Percentiles rank a stretch among this genome's conserved stretches.
Conservation (phyloP, 331 rosid genomes). For the Quercus lobata region DNA sequence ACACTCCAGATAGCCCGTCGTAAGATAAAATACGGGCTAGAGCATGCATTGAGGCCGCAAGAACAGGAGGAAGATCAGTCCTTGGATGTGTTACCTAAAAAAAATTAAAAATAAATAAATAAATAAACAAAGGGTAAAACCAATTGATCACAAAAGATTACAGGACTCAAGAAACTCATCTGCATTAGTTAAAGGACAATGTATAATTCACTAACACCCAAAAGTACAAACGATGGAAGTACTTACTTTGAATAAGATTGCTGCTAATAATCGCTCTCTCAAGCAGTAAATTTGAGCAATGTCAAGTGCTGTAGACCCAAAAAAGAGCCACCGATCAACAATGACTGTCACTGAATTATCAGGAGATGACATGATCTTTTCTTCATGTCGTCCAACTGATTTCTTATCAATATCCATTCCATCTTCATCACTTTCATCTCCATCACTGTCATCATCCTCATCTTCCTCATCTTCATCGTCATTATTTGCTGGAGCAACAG, state of each 20-base stretch:
- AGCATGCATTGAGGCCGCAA: constrained; percentile 55
- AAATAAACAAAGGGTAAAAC: constrained; percentile 15
- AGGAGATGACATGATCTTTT: constrained; percentile 74
- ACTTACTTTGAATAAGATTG: constrained; percentile 67
- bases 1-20: constrained; percentile 57
- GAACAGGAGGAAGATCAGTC: constrained; percentile 59
- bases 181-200: neutral
- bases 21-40: constrained; percentile 54
- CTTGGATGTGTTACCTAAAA: constrained; percentile 67
- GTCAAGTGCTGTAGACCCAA: constrained; percentile 67
- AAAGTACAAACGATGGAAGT: neutral
- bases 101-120: neutral
- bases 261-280: constrained; percentile 80
- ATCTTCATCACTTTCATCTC: constrained; percentile 43
- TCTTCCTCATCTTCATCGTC: constrained; percentile 8
- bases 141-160: neutral
- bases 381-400: constrained; percentile 37
- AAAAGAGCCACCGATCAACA: constrained; percentile 79
- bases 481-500: constrained; percentile 58
- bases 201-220: neutral
- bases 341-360: constrained; percentile 58
- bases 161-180: neutral
- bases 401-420: constrained; percentile 46
- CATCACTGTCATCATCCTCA: constrained; percentile 3
- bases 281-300: constrained; percentile 89